Conservation (phyloP, 805 yeast genomes). For the Spathaspora girioi region DNA sequence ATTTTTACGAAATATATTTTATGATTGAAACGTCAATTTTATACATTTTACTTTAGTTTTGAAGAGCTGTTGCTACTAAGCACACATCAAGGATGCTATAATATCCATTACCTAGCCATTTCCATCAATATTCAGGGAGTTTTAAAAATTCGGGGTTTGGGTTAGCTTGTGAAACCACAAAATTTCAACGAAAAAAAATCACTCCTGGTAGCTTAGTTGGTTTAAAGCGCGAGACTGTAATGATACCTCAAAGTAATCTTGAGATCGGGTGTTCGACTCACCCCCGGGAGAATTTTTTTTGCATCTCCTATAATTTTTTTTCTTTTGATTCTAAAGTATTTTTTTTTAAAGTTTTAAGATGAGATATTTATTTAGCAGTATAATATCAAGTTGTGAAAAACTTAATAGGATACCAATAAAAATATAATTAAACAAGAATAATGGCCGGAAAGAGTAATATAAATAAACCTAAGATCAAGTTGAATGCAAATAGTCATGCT, state of each 20-base stretch:
- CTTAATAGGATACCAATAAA: background rate
- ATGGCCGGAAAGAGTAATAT: slow-evolving; percentile 55
- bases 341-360: slow-evolving; percentile 1
- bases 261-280: slow-evolving; percentile 49
- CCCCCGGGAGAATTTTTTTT: slow-evolving; percentile 40
- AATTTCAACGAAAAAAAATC: slow-evolving; percentile 6
- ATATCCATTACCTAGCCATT: too few relatives aligned
- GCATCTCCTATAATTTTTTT: background rate
- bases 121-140: too few relatives aligned
- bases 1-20: too few relatives aligned
- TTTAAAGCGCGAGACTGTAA: slow-evolving; percentile 48
- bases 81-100: too few relatives aligned
- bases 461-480: slow-evolving; percentile 70
- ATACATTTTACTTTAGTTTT: too few relatives aligned
- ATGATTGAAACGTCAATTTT: background rate
- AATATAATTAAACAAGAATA: background rate
- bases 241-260: slow-evolving; percentile 35
- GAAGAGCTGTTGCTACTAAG: too few relatives aligned
- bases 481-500: slow-evolving; percentile 49
- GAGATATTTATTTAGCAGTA: background rate
- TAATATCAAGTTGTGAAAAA: background rate
- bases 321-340: background rate
- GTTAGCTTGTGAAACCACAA: background rate
- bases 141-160: too few relatives aligned
- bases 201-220: slow-evolving; percentile 48